Evolutionary conservation across 192 early-diverging fungal species (phyloP).

Genomic region (Coemansia sp.): DNA sequence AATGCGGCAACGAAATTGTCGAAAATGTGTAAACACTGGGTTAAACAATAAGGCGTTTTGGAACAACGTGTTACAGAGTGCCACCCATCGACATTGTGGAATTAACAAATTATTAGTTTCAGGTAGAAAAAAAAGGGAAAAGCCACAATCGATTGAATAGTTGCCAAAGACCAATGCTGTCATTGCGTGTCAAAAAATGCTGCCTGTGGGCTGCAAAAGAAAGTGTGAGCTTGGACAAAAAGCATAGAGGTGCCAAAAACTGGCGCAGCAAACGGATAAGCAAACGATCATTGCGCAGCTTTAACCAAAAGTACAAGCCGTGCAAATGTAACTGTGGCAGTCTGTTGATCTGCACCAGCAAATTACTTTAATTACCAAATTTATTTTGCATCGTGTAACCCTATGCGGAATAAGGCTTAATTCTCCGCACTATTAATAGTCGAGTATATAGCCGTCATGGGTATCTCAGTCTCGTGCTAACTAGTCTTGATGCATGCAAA

Average conservation of each 20-base stretch:
- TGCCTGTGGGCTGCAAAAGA: not conserved
- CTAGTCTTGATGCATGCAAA: not conserved
- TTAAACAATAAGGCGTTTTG: not conserved
- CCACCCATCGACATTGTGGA: not conserved
- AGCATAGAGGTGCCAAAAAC: not conserved
- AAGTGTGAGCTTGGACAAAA: not conserved
- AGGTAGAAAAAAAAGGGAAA: not conserved
- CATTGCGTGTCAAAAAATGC: not conserved
- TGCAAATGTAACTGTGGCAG: constrained; percentile 1
- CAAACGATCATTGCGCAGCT: no score
- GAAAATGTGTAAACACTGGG: constrained; percentile 2
- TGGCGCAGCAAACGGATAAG: not conserved
- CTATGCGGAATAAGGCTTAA: not conserved
- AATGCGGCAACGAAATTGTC: not conserved
- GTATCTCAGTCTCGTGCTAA: not conserved
- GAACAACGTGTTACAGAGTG: not conserved
- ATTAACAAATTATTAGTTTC: not conserved
- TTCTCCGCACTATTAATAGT: constrained; percentile 1
- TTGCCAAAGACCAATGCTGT: not conserved
- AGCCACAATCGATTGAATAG: not conserved
- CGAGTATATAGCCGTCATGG: not conserved
- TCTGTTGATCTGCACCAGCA: not conserved
- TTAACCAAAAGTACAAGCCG: not conserved
- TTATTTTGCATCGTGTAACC: not conserved
- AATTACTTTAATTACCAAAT: not conserved